Evolutionary conservation across 208 protist species (phyloP), one percentile per base, ranked within the genome.

Genomic region (Jaenimonas drosophilae): DNA sequence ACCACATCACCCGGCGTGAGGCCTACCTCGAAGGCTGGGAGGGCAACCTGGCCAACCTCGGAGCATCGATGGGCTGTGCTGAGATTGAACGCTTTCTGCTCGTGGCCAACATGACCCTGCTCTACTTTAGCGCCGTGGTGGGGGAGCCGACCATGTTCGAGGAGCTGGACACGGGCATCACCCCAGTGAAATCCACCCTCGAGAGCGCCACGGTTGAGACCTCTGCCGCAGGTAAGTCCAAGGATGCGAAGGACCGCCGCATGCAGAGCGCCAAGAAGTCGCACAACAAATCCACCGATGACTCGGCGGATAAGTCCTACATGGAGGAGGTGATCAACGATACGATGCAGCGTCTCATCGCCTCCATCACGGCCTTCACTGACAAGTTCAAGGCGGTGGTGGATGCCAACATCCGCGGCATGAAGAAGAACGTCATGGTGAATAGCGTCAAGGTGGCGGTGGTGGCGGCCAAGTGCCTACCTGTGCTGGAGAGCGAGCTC

Each of bases 71-170:
- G 0, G 54, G 72, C 24, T 73, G 86, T 65, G 55, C 47, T 26
- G 86, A 94, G 57, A 45, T 76, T 42, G 78, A 86, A 41, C 65
- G 81, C 25, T 88, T 88, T 37, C 20, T 68, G 17, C 29, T 66
- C 14, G 64, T 63, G 31, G 16, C 73, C 28, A 78, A 85, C 45
- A 40, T 83, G n/a, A 62, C 65, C n/a, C 41, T 67, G n/a, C 64
- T 85, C 16, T 87, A 86, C 66, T 88, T 89, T 39, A 54, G 58
- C 46, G 59, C 65, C 25, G 41, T 77, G 23, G 57, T 71, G 1
- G 62, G 60, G 17, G 78, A 89, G 52, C 75, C 78, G n/a, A 48
- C 74, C 29, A 24, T 50, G 12, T 59, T 86, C 30, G 80, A 87
- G 24, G 76, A 88, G 6, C 43, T 85, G 14, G 74, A 86, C 23